A percentile compares a stretch with the other conserved stretches of the same genome.
Evolutionary conservation across 495 filamentous ascomycete species (phyloP).

Genomic region (Penicillium coffeae): DNA sequence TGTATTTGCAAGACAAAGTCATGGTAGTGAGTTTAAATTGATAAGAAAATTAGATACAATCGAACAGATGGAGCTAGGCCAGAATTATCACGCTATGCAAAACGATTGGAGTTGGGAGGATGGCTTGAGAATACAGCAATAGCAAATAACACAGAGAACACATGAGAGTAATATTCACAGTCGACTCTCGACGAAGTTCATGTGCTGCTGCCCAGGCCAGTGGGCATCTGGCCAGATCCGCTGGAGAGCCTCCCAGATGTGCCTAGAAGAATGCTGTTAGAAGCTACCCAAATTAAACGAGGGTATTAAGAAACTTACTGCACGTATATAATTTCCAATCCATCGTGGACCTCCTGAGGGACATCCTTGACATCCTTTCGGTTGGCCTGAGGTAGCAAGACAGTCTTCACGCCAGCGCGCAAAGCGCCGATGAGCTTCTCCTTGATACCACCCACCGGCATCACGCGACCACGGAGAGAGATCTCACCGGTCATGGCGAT

Average conservation of each 20-base stretch:
- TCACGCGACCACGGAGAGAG: slow-evolving; percentile 79
- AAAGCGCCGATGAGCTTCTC: slow-evolving; percentile 96
- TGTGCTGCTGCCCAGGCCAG: slow-evolving; percentile 68
- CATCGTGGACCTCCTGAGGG: slow-evolving; percentile 83
- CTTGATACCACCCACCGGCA: slow-evolving; percentile 93
- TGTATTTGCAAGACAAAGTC: background rate
- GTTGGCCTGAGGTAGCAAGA: slow-evolving; percentile 83
- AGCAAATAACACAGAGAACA: background rate
- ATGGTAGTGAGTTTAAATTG: background rate
- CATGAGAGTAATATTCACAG: slow-evolving; percentile 32
- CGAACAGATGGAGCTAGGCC: background rate
- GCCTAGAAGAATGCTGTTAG: slow-evolving; percentile 39
- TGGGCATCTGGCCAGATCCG: slow-evolving; percentile 79
- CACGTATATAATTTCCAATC: slow-evolving; percentile 84
- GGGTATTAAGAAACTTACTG: slow-evolving; percentile 50
- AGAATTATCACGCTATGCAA: slow-evolving; percentile 5
- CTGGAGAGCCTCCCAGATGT: slow-evolving; percentile 86
- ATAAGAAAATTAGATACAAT: background rate
- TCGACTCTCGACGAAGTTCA: slow-evolving; percentile 59
- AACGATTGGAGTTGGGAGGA: slow-evolving; percentile 2
- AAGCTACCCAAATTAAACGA: background rate
- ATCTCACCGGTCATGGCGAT: slow-evolving; percentile 98
- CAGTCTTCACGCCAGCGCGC: slow-evolving; percentile 90
- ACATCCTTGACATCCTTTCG: slow-evolving; percentile 91
- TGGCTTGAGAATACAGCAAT: background rate